These are phyloP conservation scores for Coemansia erecta DNA, from an alignment of 192 early-diverging fungal species.

Conservation along the genomic window DNA sequence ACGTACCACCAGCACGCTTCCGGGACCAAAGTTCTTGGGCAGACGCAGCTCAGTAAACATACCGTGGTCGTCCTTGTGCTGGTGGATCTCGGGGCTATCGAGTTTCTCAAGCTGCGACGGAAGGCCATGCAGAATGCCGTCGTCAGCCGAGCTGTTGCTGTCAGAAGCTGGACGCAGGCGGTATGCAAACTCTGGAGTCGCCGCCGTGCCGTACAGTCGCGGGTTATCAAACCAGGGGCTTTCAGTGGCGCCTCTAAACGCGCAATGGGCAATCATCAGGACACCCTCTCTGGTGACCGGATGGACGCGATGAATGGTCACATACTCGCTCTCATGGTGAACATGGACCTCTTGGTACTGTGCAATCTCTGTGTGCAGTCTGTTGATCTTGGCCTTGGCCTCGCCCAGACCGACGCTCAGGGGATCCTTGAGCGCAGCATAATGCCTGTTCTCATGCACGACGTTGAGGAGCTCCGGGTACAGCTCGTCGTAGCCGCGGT, in stretches of 20 bases:
- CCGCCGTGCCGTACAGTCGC: conserved; percentile 59
- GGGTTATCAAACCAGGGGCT: conserved; percentile 54
- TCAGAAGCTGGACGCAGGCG: conserved; percentile 54
- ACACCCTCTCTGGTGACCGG: conserved; percentile 90
- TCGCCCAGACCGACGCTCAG: conserved; percentile 58
- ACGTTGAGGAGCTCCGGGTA: conserved; percentile 86
- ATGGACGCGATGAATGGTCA: conserved; percentile 90
- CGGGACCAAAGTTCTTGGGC: conserved; percentile 75
- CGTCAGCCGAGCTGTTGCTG: neutral
- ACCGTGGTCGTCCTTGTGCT: conserved; percentile 54
- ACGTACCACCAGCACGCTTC: conserved; percentile 72
- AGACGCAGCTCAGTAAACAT: conserved; percentile 61
- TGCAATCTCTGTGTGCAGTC: conserved; percentile 80
- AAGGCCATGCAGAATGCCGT: conserved; percentile 59
- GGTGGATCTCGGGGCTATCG: conserved; percentile 50
- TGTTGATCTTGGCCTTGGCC: conserved; percentile 70
- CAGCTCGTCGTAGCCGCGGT: conserved; percentile 97
- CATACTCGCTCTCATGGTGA: conserved; percentile 92
- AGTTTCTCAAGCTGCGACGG: conserved; percentile 58
- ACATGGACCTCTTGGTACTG: conserved; percentile 91
- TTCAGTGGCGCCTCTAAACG: conserved; percentile 61
- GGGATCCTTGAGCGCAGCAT: conserved; percentile 61
- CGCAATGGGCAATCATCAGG: conserved; percentile 83
- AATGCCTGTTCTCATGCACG: conserved; percentile 81
- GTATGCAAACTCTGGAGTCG: conserved; percentile 57